Percentiles rank a stretch among this genome's conserved stretches.
Conservation (phyloP, 2,329 filamentous ascomycete species). For the Mycosphaerella sp. region DNA sequence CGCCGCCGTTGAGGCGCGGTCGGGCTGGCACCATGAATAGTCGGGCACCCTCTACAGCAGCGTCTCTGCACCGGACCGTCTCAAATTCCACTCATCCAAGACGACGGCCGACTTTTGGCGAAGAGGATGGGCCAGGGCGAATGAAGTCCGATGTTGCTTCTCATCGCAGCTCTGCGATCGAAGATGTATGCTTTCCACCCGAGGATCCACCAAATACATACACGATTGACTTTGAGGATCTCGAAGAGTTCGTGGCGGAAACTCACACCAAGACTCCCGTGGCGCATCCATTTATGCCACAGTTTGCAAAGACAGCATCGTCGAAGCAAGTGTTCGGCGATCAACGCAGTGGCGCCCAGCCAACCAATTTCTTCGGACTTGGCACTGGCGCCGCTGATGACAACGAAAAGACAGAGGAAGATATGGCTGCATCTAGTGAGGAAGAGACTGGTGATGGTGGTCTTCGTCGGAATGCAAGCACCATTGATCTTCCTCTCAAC, state of each 20-base stretch:
- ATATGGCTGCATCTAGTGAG: conserved; percentile 40
- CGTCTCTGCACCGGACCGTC: conserved; percentile 61
- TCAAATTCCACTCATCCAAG: conserved; percentile 57
- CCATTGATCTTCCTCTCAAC: conserved; percentile 47
- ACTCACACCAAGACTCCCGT: conserved; percentile 44
- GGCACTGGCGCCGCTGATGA: conserved; percentile 18
- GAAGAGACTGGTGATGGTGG: conserved; percentile 24
- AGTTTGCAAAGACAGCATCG: conserved; percentile 23
- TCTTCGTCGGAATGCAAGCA: conserved; percentile 23
- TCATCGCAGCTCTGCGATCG: conserved; percentile 67
- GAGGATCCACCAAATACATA: conserved; percentile 72
- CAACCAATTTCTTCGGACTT: conserved; percentile 21
- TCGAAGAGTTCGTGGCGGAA: conserved; percentile 82
- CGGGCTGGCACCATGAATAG: conserved; percentile 64
- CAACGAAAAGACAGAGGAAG: conserved; percentile 39
- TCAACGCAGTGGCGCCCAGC: conserved; percentile 41
- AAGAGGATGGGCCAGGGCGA: conserved; percentile 50
- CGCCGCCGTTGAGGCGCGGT: conserved; percentile 71
- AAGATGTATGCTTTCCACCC: conserved; percentile 85
- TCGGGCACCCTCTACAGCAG: conserved; percentile 49
- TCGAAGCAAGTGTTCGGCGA: conserved; percentile 54
- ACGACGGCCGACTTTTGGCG: conserved; percentile 55
- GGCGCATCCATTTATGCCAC: conserved; percentile 37
- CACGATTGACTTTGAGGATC: conserved; percentile 83
- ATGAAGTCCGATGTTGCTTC: conserved; percentile 55